phyloP scores from a whole-genome alignment of 169 alveolate genomes.

The Cryptosporidium bovis region DNA sequence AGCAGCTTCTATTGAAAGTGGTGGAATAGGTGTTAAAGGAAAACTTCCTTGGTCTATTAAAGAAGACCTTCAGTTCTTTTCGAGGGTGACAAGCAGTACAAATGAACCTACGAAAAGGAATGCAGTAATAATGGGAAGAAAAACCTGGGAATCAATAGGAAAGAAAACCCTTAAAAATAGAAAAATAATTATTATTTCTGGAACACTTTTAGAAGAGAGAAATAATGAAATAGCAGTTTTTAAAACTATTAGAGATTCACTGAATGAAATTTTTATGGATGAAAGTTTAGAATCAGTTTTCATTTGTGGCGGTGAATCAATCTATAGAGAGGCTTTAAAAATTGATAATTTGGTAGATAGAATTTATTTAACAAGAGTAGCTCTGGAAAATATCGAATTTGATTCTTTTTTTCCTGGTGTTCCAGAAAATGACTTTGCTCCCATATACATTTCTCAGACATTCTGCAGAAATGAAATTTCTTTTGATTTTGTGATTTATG shows the following conservation, averaged over 20 bases:
- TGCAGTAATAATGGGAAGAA: constrained; percentile 96
- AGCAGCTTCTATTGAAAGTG: constrained; percentile 38
- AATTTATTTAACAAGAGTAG: constrained; percentile 89
- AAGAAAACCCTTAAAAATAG: constrained; percentile 89
- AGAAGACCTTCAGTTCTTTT: constrained; percentile 38
- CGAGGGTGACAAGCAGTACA: constrained; percentile 25
- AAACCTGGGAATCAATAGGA: constrained; percentile 94
- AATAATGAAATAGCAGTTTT: constrained; percentile 69
- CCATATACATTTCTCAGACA: constrained; percentile 78
- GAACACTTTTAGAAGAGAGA: constrained; percentile 77
- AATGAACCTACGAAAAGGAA: constrained; percentile 74
- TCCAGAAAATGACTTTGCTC: constrained; percentile 74
- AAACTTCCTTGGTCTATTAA: constrained; percentile 48
- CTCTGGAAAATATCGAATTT: constrained; percentile 80
- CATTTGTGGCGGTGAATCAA: constrained; percentile 89
- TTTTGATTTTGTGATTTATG: constrained; percentile 76
- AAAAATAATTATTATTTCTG: constrained; percentile 88
- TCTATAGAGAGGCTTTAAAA: constrained; percentile 84
- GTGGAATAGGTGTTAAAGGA: constrained; percentile 30
- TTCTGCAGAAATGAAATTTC: constrained; percentile 75
- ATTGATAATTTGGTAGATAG: constrained; percentile 76
- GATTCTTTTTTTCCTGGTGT: constrained; percentile 83
- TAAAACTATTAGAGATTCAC: constrained; percentile 77
- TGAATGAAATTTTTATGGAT: constrained; percentile 70
- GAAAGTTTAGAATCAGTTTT: constrained; percentile 81